Evolutionary conservation across 768 basidiomycete genomes (phyloP).

Genomic region (Daedalea quercina): DNA sequence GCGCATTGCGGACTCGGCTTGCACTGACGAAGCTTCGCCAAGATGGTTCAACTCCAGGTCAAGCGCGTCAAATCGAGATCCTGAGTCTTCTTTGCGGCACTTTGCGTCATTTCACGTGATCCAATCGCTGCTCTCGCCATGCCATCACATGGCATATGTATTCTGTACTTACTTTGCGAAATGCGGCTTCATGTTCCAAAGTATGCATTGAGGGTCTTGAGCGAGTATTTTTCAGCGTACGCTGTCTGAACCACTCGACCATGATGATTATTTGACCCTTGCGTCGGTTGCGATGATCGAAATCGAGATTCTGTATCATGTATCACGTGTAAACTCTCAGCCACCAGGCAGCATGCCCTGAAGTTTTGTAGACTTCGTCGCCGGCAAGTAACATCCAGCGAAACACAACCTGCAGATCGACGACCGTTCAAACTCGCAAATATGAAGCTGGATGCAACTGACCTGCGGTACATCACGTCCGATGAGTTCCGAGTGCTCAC

Average conservation of each 20-base stretch:
- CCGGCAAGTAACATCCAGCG: not conserved
- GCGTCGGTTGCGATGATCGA: slow-evolving; percentile 3
- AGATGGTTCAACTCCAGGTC: not conserved
- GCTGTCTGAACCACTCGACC: too few relatives aligned
- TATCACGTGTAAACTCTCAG: not conserved
- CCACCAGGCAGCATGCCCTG: not conserved
- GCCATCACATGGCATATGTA: too few relatives aligned
- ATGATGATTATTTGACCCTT: too few relatives aligned
- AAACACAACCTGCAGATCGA: slow-evolving; percentile 3
- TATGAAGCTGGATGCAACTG: slow-evolving; percentile 94
- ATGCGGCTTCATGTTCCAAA: too few relatives aligned
- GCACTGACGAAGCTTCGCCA: not conserved
- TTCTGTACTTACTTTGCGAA: too few relatives aligned
- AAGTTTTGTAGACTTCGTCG: not conserved
- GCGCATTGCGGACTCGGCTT: not conserved
- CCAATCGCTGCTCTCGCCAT: too few relatives aligned
- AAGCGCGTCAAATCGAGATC: not conserved
- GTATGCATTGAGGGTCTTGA: not conserved
- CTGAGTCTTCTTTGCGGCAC: too few relatives aligned
- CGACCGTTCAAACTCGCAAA: slow-evolving; percentile 4
- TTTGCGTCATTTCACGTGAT: not conserved
- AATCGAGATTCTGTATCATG: not conserved
- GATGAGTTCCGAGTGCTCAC: slow-evolving; percentile 96
- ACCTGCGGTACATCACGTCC: slow-evolving; percentile 84
- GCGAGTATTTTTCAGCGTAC: too few relatives aligned